Conservation (phyloP, 2,329 filamentous ascomycete species). For the Colletotrichum sp. region DNA sequence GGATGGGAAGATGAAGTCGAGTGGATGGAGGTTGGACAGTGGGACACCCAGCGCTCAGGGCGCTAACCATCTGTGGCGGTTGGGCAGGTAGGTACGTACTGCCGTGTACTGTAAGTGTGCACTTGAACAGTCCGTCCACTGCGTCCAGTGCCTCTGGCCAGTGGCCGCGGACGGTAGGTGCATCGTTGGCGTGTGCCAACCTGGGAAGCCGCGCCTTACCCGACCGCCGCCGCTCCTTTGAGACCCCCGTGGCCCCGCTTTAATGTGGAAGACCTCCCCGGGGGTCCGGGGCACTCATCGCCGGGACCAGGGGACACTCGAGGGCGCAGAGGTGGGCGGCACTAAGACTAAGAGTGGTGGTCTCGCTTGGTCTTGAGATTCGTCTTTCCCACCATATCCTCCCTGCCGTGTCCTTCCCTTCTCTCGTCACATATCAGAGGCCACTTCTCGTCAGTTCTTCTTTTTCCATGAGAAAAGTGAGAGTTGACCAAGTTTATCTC, state of each 20-base stretch:
- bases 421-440: slow-evolving; percentile 13
- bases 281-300: slow-evolving; percentile 12
- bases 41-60: background rate
- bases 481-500: slow-evolving; percentile 3
- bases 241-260: background rate
- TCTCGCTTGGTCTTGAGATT: slow-evolving; percentile 2
- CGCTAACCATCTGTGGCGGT: background rate
- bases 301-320: slow-evolving; percentile 10
- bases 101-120: background rate
- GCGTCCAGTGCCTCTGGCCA: background rate
- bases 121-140: background rate
- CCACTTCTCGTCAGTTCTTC: background rate
- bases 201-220: background rate
- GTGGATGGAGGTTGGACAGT: background rate
- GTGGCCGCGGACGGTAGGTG: background rate
- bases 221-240: slow-evolving; percentile 7
- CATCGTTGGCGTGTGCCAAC: background rate
- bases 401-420: background rate
- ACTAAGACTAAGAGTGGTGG: slow-evolving; percentile 2
- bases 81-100: background rate
- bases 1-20: background rate
- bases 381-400: background rate
- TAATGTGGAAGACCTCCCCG: background rate
- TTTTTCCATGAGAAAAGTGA: slow-evolving; percentile 5
- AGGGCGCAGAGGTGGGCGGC: background rate